Evolutionary conservation across 345 rosid species (phyloP).

Genomic region (Populus davidiana): DNA sequence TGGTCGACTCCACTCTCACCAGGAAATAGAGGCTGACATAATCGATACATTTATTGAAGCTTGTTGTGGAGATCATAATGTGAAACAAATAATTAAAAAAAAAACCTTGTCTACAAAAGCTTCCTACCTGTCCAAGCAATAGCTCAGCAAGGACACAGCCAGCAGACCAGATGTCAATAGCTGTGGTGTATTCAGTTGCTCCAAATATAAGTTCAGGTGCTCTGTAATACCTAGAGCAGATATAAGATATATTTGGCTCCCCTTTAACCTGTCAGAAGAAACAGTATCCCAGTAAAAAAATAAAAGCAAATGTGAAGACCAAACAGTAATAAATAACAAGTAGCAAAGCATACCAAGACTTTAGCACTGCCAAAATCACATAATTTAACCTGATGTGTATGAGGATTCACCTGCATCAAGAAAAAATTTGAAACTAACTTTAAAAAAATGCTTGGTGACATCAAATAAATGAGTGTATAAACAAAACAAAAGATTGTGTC

Average conservation of each 20-base stretch:
- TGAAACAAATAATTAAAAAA: not conserved
- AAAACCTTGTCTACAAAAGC: not conserved
- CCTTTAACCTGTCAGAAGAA: constrained; percentile 77
- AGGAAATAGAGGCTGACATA: constrained; percentile 82
- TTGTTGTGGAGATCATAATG: constrained; percentile 1
- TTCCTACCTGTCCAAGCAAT: constrained; percentile 80
- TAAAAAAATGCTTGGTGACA: not conserved
- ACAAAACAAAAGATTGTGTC: not conserved
- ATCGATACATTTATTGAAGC: constrained; percentile 6
- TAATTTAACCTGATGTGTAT: constrained; percentile 92
- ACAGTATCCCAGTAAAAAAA: constrained; percentile 9
- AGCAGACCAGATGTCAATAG: constrained; percentile 97
- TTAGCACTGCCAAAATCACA: constrained; percentile 99
- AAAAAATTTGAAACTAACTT: not conserved
- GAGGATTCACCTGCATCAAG: constrained; percentile 81
- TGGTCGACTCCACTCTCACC: constrained; percentile 98
- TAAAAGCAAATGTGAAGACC: not conserved
- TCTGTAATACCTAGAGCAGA: constrained; percentile 94
- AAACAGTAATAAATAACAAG: not conserved
- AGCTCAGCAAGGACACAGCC: constrained; percentile 96
- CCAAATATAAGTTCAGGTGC: constrained; percentile 99
- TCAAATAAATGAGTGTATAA: not conserved
- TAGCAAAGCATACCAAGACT: constrained; percentile 64
- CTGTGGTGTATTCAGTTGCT: constrained; percentile 89
- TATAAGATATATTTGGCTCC: constrained; percentile 94